phyloP scores from a whole-genome alignment of 164 flowering plant genomes.

The Platanus orientalis region DNA sequence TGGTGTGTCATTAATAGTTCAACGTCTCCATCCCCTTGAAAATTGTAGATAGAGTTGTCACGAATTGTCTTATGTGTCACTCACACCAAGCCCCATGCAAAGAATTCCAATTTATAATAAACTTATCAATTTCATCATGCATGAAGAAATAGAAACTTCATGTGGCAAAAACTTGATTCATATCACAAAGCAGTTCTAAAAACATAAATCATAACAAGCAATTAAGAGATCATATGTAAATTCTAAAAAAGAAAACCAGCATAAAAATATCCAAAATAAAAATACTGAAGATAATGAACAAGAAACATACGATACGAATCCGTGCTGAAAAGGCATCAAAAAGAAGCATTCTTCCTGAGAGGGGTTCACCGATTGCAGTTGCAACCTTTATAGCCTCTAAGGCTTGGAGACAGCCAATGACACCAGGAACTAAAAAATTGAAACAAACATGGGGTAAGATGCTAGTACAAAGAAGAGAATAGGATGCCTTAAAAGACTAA shows the following conservation, averaged over 20 bases:
- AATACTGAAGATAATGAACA: neutral
- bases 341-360: slow-evolving; percentile 86
- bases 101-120: neutral
- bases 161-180: neutral
- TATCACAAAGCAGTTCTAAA: no score
- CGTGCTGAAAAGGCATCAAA: slow-evolving; percentile 83
- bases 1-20: no score
- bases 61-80: no score
- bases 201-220: neutral
- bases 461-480: no score
- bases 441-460: neutral
- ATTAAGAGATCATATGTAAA: neutral
- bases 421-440: slow-evolving; percentile 72
- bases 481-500: no score
- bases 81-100: no score
- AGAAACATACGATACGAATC: slow-evolving; percentile 65
- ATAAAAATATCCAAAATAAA: neutral
- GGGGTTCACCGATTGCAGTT: slow-evolving; percentile 81
- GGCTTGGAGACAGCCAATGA: slow-evolving; percentile 97
- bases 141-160: neutral
- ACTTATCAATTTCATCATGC: neutral
- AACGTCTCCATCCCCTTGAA: no score
- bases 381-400: slow-evolving; percentile 93
- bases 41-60: no score
- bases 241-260: neutral